Base-by-base conservation (phyloP, 2,329 filamentous ascomycete species). In the Trichoderma pleuroti region DNA sequence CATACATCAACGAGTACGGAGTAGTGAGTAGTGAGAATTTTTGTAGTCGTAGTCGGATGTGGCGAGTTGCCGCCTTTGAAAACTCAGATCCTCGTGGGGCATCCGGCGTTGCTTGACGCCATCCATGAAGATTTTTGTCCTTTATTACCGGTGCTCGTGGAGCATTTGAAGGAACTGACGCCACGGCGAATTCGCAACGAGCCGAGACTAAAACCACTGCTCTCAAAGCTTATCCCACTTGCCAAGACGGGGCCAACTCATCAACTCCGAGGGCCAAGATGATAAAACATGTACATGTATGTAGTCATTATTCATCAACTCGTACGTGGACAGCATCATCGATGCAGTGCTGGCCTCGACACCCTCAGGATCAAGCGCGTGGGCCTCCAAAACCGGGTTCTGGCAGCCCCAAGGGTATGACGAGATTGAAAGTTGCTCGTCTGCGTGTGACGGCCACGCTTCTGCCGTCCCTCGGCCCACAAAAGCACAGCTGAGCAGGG, bases 401-500 rank as follows among this genome's bases (percentile, higher is more conserved):
- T 67, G 24, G 18, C 34, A 18, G 21, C 54, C 52, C 52, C 65
- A 67, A 60, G 67, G 67, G 68, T 70, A 70, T 65, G 68, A 70
- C 68, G 68, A 70, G 68, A 64, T 64, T 70, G 68, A 42, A 68
- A 63, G 57, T 70, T 46, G 39, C 69, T 18, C 36, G 60, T 28
- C 46, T 49, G 68, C 59, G 59, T 71, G 69, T 71, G 62, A 66
- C 68, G 36, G 49, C 61, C 60, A 61, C 52, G 18, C 59, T 63
- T 49, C 57, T 64, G 68, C 68, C 42, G 60, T 64, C 46, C 30
- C 56, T 26, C 34, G 68, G 16, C 49, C 68, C 68, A 70, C 68
- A 67, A 65, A 65, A 62, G 57, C 57, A 67, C 70, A 71, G 70
- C 70, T 71, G 70, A 68, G 39, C 70, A 71, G 46, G 70, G 70